These are phyloP conservation scores for Metschnikowia santaceciliae DNA, from an alignment of 805 yeast species.

Conservation along the genomic window DNA sequence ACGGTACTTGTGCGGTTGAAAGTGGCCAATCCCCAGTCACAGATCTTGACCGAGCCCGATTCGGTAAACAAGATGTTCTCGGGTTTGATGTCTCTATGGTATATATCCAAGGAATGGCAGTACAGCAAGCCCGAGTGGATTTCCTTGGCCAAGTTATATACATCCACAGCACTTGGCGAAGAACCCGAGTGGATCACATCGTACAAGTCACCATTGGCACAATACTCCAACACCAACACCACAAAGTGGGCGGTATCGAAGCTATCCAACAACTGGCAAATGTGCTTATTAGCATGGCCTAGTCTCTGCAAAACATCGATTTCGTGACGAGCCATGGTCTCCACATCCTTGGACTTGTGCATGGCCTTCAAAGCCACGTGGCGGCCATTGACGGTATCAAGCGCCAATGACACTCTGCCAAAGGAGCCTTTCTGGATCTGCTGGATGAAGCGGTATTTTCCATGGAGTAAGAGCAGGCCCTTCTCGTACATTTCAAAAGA, in stretches of 20 bases:
- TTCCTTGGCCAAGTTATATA: conserved; percentile 45
- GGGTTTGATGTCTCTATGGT: conserved; percentile 72
- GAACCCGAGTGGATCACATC: conserved; percentile 42
- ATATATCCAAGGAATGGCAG: conserved; percentile 56
- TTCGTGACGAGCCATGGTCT: conserved; percentile 52
- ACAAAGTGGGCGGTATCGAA: conserved; percentile 52
- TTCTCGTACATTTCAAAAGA: conserved; percentile 33
- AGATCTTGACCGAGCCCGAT: conserved; percentile 53
- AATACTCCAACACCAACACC: conserved; percentile 62
- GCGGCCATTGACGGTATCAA: conserved; percentile 27
- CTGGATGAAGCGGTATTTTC: conserved; percentile 40
- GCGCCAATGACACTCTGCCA: conserved; percentile 56
- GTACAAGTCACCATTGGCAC: conserved; percentile 63
- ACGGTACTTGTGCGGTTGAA: conserved; percentile 20
- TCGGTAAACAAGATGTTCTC: conserved; percentile 58
- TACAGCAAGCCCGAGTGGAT: conserved; percentile 48
- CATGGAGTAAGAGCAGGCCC: conserved; percentile 28
- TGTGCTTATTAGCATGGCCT: conserved; percentile 44
- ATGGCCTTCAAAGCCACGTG: conserved; percentile 55
- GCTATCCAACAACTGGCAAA: conserved; percentile 55
- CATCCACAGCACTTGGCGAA: conserved; percentile 21
- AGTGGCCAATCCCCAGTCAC: conserved; percentile 74
- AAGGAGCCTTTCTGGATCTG: conserved; percentile 57
- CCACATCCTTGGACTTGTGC: conserved; percentile 41
- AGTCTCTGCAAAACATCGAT: conserved; percentile 37